Percentiles rank a stretch among this genome's conserved stretches.
These are phyloP conservation scores for Entomophthora muscae DNA, from an alignment of 371 early-diverging fungal genomes.

Conservation along the genomic window DNA sequence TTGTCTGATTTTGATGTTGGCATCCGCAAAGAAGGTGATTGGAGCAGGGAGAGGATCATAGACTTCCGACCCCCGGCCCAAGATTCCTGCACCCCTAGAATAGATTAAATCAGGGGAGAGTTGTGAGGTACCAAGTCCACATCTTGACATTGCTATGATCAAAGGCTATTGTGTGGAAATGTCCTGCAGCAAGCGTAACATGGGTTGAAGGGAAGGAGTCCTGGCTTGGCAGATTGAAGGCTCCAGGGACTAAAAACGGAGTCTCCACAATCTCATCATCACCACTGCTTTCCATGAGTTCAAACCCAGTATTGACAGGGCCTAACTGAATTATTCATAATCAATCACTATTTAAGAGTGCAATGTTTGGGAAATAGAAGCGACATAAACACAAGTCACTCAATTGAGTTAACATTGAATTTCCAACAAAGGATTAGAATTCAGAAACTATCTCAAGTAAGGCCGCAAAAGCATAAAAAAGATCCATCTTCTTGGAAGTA, in stretches of 20 bases:
- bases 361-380: neutral
- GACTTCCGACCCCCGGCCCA: conserved; percentile 9
- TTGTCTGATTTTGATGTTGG: neutral
- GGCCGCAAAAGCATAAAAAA: neutral
- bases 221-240: neutral
- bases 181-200: neutral
- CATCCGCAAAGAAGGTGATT: neutral
- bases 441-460: no score
- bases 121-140: conserved; percentile 6
- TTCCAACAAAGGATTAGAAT: neutral
- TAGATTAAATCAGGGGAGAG: neutral
- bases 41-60: conserved; percentile 6
- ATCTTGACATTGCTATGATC: neutral
- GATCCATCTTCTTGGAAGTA: neutral
- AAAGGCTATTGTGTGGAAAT: conserved; percentile 4
- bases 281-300: neutral
- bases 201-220: neutral
- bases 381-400: neutral
- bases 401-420: neutral
- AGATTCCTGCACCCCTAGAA: conserved; percentile 8
- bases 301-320: neutral
- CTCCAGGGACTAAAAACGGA: conserved; percentile 1
- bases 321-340: neutral
- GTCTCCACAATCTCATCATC: conserved; percentile 1
- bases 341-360: neutral